Evolutionary conservation across 768 basidiomycete species (phyloP).

Genomic region (Amanita pseudoporphyria): DNA sequence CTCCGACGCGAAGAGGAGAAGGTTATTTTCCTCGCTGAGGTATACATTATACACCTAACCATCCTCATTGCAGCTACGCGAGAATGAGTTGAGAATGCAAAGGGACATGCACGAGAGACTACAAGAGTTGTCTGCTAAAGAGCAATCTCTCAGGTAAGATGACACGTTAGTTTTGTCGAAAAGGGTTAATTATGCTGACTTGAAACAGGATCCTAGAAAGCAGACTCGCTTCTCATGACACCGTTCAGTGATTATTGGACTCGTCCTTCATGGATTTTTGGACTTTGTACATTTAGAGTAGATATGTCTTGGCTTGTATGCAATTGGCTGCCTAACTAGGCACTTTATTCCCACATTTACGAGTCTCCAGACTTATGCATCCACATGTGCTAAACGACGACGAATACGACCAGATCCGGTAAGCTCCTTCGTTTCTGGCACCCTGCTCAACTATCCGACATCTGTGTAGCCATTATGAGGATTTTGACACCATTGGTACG

Average conservation of each 20-base stretch:
- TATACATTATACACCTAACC: background rate
- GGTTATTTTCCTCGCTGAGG: conserved; percentile 21
- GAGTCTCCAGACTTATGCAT: conserved; percentile 20
- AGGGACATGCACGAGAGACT: conserved; percentile 83
- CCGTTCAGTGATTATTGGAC: background rate
- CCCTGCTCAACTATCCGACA: conserved; percentile 11
- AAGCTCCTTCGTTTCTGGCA: conserved; percentile 8
- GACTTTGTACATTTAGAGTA: background rate
- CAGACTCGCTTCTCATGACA: conserved; percentile 18
- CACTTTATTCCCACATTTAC: background rate
- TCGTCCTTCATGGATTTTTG: background rate
- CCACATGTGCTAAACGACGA: conserved; percentile 49
- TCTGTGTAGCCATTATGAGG: conserved; percentile 72
- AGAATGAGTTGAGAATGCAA: conserved; percentile 79
- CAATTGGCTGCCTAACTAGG: background rate
- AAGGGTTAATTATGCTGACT: background rate
- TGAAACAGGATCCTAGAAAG: conserved; percentile 20
- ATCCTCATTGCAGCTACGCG: conserved; percentile 46
- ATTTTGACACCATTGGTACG: conserved; percentile 88
- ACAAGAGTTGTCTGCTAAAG: conserved; percentile 80
- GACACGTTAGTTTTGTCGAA: background rate
- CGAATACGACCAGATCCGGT: conserved; percentile 63
- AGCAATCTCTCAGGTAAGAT: conserved; percentile 63
- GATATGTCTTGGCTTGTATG: background rate
- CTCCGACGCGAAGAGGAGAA: conserved; percentile 84